Percentiles rank a stretch among this genome's conserved stretches.
Evolutionary conservation across 2,329 filamentous ascomycete species (phyloP).

Genomic region (Paraconiothyrium brasiliense): DNA sequence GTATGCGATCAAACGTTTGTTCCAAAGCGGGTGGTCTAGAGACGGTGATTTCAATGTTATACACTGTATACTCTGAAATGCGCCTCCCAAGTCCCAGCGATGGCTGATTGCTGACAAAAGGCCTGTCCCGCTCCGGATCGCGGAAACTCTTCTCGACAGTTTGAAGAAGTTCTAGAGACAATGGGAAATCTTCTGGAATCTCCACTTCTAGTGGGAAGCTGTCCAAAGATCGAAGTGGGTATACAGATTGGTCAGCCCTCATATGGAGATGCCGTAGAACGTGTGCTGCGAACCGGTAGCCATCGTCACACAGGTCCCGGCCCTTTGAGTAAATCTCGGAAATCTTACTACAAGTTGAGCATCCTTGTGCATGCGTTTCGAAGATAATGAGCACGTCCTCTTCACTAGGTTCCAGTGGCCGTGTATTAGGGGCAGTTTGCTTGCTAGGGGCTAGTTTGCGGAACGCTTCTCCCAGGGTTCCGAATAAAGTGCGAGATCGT

Average conservation of each 20-base stretch:
- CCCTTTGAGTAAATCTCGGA: constrained; percentile 30
- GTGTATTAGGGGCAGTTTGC: constrained; percentile 19
- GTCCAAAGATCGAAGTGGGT: constrained; percentile 27
- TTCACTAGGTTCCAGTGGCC: constrained; percentile 20
- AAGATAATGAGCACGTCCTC: constrained; percentile 32
- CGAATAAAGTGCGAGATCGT: constrained; percentile 28
- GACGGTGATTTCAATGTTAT: constrained; percentile 19
- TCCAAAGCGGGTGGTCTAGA: constrained; percentile 20
- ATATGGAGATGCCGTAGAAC: constrained; percentile 36
- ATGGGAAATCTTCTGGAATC: constrained; percentile 30
- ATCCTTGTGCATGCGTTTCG: constrained; percentile 38
- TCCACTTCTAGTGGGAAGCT: constrained; percentile 27
- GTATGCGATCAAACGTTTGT: constrained; percentile 28
- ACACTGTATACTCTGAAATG: constrained; percentile 16
- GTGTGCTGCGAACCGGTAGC: constrained; percentile 31
- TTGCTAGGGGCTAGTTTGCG: constrained; percentile 36
- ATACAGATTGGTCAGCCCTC: constrained; percentile 30
- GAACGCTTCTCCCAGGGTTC: constrained; percentile 33
- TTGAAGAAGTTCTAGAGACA: constrained; percentile 29
- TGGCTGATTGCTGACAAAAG: constrained; percentile 33
- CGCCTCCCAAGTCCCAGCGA: constrained; percentile 14
- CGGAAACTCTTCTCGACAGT: constrained; percentile 31
- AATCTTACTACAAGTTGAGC: constrained; percentile 32
- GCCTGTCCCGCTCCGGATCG: constrained; percentile 23
- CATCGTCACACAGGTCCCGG: constrained; percentile 31